Percentiles rank a stretch among this genome's conserved stretches.
phyloP scores from a whole-genome alignment of 202 grass and related monocot genomes.

The Thinopyrum obtusiflorum region DNA sequence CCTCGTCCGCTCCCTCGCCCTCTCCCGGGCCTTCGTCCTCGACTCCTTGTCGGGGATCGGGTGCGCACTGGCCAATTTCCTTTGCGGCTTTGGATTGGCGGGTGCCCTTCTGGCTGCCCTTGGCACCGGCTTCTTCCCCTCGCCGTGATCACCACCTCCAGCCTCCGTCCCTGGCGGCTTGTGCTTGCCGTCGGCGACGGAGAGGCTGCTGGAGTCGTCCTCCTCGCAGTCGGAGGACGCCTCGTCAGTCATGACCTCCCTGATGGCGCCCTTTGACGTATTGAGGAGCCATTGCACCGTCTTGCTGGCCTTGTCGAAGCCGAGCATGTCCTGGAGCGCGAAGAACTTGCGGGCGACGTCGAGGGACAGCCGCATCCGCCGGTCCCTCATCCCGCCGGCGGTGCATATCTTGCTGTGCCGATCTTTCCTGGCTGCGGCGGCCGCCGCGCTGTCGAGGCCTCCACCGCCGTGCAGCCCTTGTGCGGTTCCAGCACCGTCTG shows the following conservation, averaged over 20 bases:
- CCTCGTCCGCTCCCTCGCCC: slow-evolving; percentile 80
- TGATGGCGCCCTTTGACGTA: slow-evolving; percentile 70
- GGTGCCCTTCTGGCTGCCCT: slow-evolving; percentile 32
- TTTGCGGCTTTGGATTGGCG: slow-evolving; percentile 37
- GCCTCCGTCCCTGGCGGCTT: slow-evolving; percentile 20
- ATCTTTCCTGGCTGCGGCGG: slow-evolving; percentile 56
- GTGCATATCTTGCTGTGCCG: slow-evolving; percentile 94
- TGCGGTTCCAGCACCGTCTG: neutral
- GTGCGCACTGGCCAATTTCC: slow-evolving; percentile 32
- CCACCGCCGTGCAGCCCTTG: neutral
- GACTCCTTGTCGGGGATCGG: slow-evolving; percentile 61
- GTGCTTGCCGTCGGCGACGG: slow-evolving; percentile 51
- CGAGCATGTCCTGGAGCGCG: slow-evolving; percentile 85
- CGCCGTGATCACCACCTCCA: slow-evolving; percentile 10
- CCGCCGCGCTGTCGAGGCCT: slow-evolving; percentile 16
- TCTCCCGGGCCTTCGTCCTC: slow-evolving; percentile 75
- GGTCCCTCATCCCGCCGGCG: slow-evolving; percentile 71
- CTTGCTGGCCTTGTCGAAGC: slow-evolving; percentile 96
- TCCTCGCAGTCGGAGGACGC: slow-evolving; percentile 59
- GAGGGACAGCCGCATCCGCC: slow-evolving; percentile 83
- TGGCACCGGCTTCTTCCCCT: slow-evolving; percentile 40
- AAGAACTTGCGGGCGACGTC: slow-evolving; percentile 93
- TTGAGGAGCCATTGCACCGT: slow-evolving; percentile 96
- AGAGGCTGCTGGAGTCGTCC: slow-evolving; percentile 62
- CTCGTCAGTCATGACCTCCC: slow-evolving; percentile 52